A percentile compares a stretch with the other conserved stretches of the same genome.
These are phyloP conservation scores for Ophiostoma ips DNA, from an alignment of 2,329 filamentous ascomycete species.

Conservation along the genomic window DNA sequence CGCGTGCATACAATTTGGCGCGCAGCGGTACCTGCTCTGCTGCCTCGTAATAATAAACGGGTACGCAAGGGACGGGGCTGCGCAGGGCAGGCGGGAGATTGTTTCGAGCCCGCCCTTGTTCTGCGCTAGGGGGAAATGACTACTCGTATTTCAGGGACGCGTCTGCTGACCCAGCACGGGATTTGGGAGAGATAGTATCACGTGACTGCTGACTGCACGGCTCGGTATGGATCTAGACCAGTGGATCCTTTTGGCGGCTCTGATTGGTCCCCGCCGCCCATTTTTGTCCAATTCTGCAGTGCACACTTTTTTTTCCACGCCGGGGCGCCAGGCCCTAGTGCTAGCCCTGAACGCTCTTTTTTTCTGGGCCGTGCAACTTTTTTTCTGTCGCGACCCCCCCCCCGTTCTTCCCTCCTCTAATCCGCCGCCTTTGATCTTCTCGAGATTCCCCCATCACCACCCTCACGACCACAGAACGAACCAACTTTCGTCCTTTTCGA, in stretches of 20 bases:
- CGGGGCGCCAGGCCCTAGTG: slow-evolving; percentile 9
- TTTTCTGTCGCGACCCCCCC: too few species aligned
- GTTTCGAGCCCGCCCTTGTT: too few species aligned
- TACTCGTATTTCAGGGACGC: too few species aligned
- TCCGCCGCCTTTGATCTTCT: slow-evolving; percentile 2
- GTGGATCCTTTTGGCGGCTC: slow-evolving; percentile 2
- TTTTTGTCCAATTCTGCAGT: slow-evolving; percentile 7
- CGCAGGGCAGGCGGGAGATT: neutral
- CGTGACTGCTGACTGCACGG: neutral
- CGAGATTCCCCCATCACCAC: slow-evolving; percentile 8
- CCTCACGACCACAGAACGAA: slow-evolving; percentile 8
- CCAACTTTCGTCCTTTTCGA: slow-evolving; percentile 9
- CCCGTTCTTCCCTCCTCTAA: slow-evolving; percentile 4
- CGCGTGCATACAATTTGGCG: slow-evolving; percentile 1
- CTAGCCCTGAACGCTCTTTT: slow-evolving; percentile 8
- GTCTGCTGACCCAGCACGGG: too few species aligned
- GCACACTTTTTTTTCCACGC: slow-evolving; percentile 11
- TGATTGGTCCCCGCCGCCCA: slow-evolving; percentile 9
- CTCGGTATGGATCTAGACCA: neutral
- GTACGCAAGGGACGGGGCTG: neutral
- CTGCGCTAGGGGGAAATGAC: neutral
- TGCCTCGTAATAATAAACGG: too few species aligned
- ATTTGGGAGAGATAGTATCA: neutral
- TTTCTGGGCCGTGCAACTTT: slow-evolving; percentile 1
- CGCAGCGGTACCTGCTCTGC: slow-evolving; percentile 5